A percentile compares a stretch with the other conserved stretches of the same genome.
phyloP scores from a whole-genome alignment of 169 alveolate genomes.

The Cryptosporidium baileyi region DNA sequence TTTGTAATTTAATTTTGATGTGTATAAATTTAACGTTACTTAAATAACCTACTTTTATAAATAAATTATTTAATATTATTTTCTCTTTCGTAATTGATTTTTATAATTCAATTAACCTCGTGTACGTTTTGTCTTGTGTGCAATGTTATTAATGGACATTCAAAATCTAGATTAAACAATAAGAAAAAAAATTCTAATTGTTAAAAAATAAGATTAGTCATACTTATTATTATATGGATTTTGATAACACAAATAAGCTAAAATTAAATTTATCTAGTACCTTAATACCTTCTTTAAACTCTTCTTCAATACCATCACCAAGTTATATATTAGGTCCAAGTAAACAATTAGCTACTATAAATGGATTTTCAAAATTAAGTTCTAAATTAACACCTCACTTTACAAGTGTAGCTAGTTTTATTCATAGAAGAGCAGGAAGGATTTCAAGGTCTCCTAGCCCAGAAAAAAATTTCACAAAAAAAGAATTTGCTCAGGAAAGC shows the following conservation, averaged over 20 bases:
- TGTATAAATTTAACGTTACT: neutral
- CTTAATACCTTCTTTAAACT: neutral
- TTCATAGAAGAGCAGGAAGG: slow-evolving; percentile 66
- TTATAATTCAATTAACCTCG: slow-evolving; percentile 5
- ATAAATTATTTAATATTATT: no score
- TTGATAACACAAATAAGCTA: neutral
- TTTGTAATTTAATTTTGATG: neutral
- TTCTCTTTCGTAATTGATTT: neutral
- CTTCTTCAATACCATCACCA: slow-evolving; percentile 1
- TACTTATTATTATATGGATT: no score
- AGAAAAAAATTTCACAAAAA: neutral
- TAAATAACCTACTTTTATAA: neutral
- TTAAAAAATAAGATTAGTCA: no score
- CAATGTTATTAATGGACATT: no score
- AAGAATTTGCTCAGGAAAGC: neutral
- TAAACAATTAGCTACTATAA: slow-evolving; percentile 45
- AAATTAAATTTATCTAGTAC: neutral
- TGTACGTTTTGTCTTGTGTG: slow-evolving; percentile 69
- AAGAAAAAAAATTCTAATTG: no score
- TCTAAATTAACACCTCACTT: slow-evolving; percentile 26
- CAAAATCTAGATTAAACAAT: no score
- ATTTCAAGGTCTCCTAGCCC: slow-evolving; percentile 69
- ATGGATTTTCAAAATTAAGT: slow-evolving; percentile 12
- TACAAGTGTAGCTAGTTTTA: slow-evolving; percentile 30
- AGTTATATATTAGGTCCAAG: slow-evolving; percentile 65